Evolutionary conservation across 768 basidiomycete genomes (phyloP), one percentile per base, ranked within the genome.

Genomic region (Podaxis pistillaris): DNA sequence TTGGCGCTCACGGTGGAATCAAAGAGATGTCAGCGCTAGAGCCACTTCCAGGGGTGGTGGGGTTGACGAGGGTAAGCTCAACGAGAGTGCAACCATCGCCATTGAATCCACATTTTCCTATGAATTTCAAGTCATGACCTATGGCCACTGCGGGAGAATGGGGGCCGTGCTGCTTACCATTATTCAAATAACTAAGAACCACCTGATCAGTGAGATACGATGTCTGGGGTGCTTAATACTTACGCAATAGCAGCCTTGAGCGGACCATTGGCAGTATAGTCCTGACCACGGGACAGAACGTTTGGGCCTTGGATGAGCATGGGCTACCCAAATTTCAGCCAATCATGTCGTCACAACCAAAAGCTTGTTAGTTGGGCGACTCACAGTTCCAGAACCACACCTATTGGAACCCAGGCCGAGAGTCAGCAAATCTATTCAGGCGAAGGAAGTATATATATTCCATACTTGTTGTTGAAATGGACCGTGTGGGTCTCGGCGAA

Each of bases 41-140:
- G 26, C 58, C 67, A 17, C 65, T 40, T 12, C 65, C 64, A 22
- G 61, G 55, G 9, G 24, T 62, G 37, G 37, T 56, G 24, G 50
- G 47, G 11, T 72, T 70, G 13, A 60, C 61, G 46, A 80, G 69
- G n/a, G 76, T 78, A n/a, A 70, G 67, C 60, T 79, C 78, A 24
- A 79, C 65, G 12, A 76, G 65, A 3, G 73, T 77, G 65, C 78
- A 79, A n/a, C 70, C 62, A 30, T 79, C 78, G 41, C 78, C 77
- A 51, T 79, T 77, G 65, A 73, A 71, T 7, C 73, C 72, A 62
- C 78, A 80, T 17, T 54, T 33, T 51, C 78, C 78, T 72, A 70
- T 74, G 15, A 30, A 22, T 26, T 50, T 38, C 33, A 22, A 50
- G 6, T 19, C 44, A 46, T 46, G 49, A 28, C 17, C 44, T 8